phyloP scores from a whole-genome alignment of 176 grass and related monocot species.

The Chrysopogon serrulatus region DNA sequence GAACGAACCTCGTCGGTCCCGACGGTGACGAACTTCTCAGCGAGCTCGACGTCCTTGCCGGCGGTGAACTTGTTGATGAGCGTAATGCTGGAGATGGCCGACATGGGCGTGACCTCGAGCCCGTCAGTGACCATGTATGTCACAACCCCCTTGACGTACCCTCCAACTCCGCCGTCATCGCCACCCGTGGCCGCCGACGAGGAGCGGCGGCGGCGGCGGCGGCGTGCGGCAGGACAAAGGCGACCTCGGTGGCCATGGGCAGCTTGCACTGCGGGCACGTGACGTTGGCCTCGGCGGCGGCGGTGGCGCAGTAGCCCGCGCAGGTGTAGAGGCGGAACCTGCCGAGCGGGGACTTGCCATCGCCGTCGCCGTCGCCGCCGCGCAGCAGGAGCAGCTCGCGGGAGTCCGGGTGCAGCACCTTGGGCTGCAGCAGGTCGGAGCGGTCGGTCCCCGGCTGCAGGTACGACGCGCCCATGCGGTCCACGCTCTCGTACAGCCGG shows the following conservation, averaged over 20 bases:
- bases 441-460: neutral
- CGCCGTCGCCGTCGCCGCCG: neutral
- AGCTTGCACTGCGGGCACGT: conserved; percentile 32
- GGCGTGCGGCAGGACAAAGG: conserved; percentile 6
- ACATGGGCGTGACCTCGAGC: conserved; percentile 55
- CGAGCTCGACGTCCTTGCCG: conserved; percentile 21
- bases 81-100: conserved; percentile 44
- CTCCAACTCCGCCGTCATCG: neutral
- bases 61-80: conserved; percentile 37
- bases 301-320: conserved; percentile 5
- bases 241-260: neutral
- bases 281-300: neutral
- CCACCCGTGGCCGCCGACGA: too few species aligned
- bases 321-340: conserved; percentile 36
- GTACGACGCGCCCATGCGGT: conserved; percentile 5
- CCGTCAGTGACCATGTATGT: conserved; percentile 56
- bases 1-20: conserved; percentile 32
- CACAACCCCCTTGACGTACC: conserved; percentile 42
- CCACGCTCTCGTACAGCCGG: conserved; percentile 39
- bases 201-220: neutral
- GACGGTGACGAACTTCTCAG: conserved; percentile 42
- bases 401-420: conserved; percentile 13
- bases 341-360: neutral
- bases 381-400: conserved; percentile 31
- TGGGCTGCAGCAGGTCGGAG: conserved; percentile 20